Conservation (phyloP, 805 yeast genomes). For the Saccharomycopsis selenospora region DNA sequence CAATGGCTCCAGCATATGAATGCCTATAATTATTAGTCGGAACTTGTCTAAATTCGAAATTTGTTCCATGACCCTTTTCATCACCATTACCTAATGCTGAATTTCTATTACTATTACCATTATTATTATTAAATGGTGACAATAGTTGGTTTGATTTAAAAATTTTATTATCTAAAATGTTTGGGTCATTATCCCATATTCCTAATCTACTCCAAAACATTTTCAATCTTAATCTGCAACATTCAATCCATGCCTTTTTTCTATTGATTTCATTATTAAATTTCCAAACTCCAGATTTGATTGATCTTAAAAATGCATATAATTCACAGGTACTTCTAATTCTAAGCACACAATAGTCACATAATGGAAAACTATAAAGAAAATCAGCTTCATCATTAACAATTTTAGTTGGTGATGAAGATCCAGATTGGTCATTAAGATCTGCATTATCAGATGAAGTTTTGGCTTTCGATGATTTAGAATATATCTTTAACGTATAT, state of each 20-base stretch:
- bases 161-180: slow-evolving; percentile 30
- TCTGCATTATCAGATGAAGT: not conserved
- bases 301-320: slow-evolving; percentile 64
- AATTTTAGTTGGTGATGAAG: not conserved
- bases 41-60: slow-evolving; percentile 7
- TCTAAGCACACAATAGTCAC: slow-evolving; percentile 74
- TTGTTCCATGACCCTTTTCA: slow-evolving; percentile 5
- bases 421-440: not conserved
- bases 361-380: slow-evolving; percentile 53
- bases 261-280: slow-evolving; percentile 37
- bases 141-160: slow-evolving; percentile 10
- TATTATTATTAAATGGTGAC: not conserved
- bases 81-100: not conserved
- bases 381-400: slow-evolving; percentile 25
- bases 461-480: slow-evolving; percentile 27
- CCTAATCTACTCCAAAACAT: slow-evolving; percentile 84
- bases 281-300: slow-evolving; percentile 53
- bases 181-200: slow-evolving; percentile 51
- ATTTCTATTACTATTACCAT: not conserved
- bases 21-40: slow-evolving; percentile 8
- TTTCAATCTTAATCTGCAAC: slow-evolving; percentile 57
- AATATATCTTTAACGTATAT: slow-evolving; percentile 52
- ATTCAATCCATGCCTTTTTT: slow-evolving; percentile 56
- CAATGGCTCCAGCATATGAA: slow-evolving; percentile 14
- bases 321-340: slow-evolving; percentile 79